phyloP scores from a whole-genome alignment of 1,284 basidiomycete genomes.

The Pseudozyma thailandica region DNA sequence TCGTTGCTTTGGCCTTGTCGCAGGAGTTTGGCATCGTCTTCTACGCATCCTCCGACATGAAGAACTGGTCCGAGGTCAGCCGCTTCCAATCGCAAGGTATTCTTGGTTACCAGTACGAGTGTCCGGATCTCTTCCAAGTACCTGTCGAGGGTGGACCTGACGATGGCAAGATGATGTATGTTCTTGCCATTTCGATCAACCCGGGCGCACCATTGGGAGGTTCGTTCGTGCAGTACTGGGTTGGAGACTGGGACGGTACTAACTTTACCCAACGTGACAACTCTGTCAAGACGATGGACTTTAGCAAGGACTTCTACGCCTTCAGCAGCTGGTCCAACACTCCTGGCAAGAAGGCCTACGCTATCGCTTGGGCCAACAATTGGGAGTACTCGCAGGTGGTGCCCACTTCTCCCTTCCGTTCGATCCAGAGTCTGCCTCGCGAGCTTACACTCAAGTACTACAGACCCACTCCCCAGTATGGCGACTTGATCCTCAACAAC shows the following conservation, averaged over 20 bases:
- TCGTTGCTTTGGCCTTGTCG: constrained; percentile 69
- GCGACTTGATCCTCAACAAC: constrained; percentile 66
- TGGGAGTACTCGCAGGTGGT: constrained; percentile 69
- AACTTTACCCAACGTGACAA: constrained; percentile 68
- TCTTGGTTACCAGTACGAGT: constrained; percentile 69
- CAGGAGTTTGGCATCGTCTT: constrained; percentile 68
- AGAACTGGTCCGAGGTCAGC: constrained; percentile 68
- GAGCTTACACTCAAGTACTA: constrained; percentile 64
- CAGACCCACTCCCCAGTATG: constrained; percentile 54
- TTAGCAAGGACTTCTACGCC: constrained; percentile 70
- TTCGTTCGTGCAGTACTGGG: constrained; percentile 68
- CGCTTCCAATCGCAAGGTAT: constrained; percentile 65
- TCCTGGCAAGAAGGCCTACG: constrained; percentile 56
- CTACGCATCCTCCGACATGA: constrained; percentile 69
- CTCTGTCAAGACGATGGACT: constrained; percentile 66
- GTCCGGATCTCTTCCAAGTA: constrained; percentile 66
- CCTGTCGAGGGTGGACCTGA: constrained; percentile 63
- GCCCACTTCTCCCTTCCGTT: constrained; percentile 69
- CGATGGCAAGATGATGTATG: constrained; percentile 54
- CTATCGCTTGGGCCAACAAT: constrained; percentile 70
- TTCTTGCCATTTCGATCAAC: constrained; percentile 59
- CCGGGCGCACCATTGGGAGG: constrained; percentile 67
- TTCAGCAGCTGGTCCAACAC: constrained; percentile 68
- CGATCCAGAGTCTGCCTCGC: constrained; percentile 66
- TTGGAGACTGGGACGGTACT: constrained; percentile 69